Evolutionary conservation across 495 filamentous ascomycete species (phyloP), one percentile per base, ranked within the genome.

Genomic region (Annulohypoxylon stygium): DNA sequence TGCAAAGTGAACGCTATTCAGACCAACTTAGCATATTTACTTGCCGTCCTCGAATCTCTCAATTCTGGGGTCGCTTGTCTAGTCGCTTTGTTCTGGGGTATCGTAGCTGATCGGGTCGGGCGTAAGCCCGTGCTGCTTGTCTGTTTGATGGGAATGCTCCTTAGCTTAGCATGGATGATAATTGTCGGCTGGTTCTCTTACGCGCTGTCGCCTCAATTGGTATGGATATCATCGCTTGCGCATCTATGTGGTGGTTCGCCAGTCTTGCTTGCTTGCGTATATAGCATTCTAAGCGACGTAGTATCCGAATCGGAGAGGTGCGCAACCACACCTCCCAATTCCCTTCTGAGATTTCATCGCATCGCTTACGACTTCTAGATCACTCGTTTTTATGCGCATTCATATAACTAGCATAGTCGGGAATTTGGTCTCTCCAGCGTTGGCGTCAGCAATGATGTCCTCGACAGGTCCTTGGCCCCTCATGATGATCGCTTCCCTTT

Each of bases 261-360:
- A 4, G 85, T 88, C 6, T 78, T 83, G 0, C 77, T 81, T 48
- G 85, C 86, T 3, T 81, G 87, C 36, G 82, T 88, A 47, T 88
- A 83, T 77, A 87, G 86, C 8, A 87, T 90, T 75, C 83, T 88
- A 75, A 82, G 85, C 2, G 89, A 91, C 78, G 81, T 90, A 11
- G 85, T 86, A 0, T 83, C 81, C 0, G 87, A 90, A 47, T 78
- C 81, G 10, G 80, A 86, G 65, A 84, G 88, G 85, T 89, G 78
- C 58, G 66, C 45, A 26, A 26, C 11, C 20, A 39, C 10, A n/a
- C 2, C 8, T 16, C 60, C 37, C 41, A 47, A 58, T 9, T 10
- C 45, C 16, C 53, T 36, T 20, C 1, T 23, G 11, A 36, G 23
- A 14, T 76, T 10, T 63, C 9, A 25, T 20, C 30, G 50, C 36